Evolutionary conservation across 306 rosid genomes (phyloP), one percentile per base, ranked within the genome.

Genomic region (Canavalia ensiformis): DNA sequence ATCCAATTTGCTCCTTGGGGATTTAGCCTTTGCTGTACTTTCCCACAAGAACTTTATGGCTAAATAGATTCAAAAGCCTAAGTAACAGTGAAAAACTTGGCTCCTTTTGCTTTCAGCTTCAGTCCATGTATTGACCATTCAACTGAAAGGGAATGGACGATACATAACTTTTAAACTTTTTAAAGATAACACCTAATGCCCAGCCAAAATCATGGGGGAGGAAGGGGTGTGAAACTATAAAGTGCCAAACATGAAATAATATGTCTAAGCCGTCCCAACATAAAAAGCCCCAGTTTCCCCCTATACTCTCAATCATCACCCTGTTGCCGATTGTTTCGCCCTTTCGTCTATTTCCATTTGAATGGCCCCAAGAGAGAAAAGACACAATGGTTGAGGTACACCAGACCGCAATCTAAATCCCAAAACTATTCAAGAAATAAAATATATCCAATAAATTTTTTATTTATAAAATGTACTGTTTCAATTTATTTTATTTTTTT

Each of bases 1-100:
- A 86, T 90, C 88, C 84, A 71, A 51, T 74, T 71, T 82, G 91
- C 84, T 74, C 49, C 80, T 28, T 12, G 5, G 46, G 81, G 68
- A 68, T 83, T 78, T 84, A 30, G 74, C 84, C 28, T 67, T 85
- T 74, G 71, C 52, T 51, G 90, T 85, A 86, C 91, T 88, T 86
- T 82, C 86, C 74, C 83, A 28, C 80, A 0, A 18, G 57, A 63
- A 69, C 86, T 81, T 72, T 79, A 72, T 68, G 66, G 70, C 80
- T 65, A 65, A 65, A 74, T 68, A 64, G 41, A 69, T 70, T 80
- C 79, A 77, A 87, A 84, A 87, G 87, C 76, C 74, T 75, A 70
- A 58, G 52, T 1, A 49, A 83, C 80, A 83, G 80, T 62, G 76
- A 41, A 70, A 78, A 79, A 47, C 82, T 83, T 63, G 77, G 81